These are phyloP conservation scores for Citrus cavaleriei DNA, from an alignment of 345 rosid species.

Conservation along the genomic window DNA sequence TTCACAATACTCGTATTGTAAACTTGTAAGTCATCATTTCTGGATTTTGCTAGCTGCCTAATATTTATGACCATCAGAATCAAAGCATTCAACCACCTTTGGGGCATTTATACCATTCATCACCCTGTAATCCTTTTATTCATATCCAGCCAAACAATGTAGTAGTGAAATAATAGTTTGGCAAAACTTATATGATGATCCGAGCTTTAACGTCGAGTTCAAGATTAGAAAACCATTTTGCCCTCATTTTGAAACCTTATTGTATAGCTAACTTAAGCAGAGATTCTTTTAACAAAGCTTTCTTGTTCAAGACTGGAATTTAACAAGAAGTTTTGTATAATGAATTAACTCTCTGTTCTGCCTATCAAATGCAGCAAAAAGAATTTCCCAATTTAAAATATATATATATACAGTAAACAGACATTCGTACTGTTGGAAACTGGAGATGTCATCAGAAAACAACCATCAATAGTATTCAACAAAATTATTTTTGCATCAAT, in stretches of 20 bases:
- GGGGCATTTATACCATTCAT: constrained; percentile 97
- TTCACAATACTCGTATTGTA: no score
- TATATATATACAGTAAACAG: background rate
- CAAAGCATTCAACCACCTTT: constrained; percentile 87
- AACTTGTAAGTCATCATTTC: constrained; percentile 72
- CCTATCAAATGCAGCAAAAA: background rate
- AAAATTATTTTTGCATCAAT: background rate
- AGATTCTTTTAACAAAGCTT: no score
- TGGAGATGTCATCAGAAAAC: background rate
- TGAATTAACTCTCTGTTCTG: no score
- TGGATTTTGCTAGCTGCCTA: constrained; percentile 90
- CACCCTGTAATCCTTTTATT: constrained; percentile 65
- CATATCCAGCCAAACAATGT: constrained; percentile 49
- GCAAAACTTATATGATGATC: background rate
- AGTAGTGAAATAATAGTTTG: constrained; percentile 12
- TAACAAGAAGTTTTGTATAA: no score
- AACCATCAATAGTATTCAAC: background rate
- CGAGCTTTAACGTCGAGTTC: no score
- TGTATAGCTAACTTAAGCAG: no score
- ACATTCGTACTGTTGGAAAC: background rate
- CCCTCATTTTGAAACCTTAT: no score
- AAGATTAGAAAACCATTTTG: no score
- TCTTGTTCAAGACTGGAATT: no score
- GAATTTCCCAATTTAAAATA: no score
- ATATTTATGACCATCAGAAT: constrained; percentile 83